These are phyloP conservation scores for Oryza meridionalis DNA, from an alignment of 176 grass and related monocot genomes.

Conservation along the genomic window DNA sequence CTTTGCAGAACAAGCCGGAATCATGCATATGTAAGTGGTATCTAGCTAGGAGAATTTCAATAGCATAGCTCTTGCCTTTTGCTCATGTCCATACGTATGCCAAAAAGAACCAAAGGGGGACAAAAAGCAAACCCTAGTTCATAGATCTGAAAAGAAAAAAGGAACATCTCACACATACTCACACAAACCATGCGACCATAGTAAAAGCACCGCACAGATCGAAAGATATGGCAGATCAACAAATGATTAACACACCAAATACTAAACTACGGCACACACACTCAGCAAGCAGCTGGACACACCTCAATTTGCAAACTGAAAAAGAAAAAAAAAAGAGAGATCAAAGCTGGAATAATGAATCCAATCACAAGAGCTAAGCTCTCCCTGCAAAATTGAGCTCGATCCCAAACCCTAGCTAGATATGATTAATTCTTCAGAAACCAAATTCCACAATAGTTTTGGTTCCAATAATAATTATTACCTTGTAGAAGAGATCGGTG, in stretches of 20 bases:
- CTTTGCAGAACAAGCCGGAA: conserved; percentile 22
- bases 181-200: conserved; percentile 40
- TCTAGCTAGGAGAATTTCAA: conserved; percentile 33
- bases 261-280: background rate
- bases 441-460: too few species aligned
- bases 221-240: conserved; percentile 9
- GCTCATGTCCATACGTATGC: conserved; percentile 6
- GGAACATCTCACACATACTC: conserved; percentile 36
- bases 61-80: conserved; percentile 16
- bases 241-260: conserved; percentile 39
- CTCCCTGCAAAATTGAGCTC: conserved; percentile 18
- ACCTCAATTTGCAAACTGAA: background rate
- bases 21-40: conserved; percentile 27
- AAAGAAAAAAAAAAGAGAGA: background rate
- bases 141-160: conserved; percentile 50
- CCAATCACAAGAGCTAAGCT: background rate
- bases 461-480: too few species aligned
- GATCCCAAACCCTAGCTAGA: conserved; percentile 32
- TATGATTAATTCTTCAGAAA: too few species aligned
- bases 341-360: background rate
- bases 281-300: background rate
- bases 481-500: conserved; percentile 71
- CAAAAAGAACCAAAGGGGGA: conserved; percentile 36
- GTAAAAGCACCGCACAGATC: conserved; percentile 39
- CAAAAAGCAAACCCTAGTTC: conserved; percentile 62